These are phyloP conservation scores for Blastosporella zonata DNA, from an alignment of 1,284 basidiomycete genomes.

Conservation along the genomic window DNA sequence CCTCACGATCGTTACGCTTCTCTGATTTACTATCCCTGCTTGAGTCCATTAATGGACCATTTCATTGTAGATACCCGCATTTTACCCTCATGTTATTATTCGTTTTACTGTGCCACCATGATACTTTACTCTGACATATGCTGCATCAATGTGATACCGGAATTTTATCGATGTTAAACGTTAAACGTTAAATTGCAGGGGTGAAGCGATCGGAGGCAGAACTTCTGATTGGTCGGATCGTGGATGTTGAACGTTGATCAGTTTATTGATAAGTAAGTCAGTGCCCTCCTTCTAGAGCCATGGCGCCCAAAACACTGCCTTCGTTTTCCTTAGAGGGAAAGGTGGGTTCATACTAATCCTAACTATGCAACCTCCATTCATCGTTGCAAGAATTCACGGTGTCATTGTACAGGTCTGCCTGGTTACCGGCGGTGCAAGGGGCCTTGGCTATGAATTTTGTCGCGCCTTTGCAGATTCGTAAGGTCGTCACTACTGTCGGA, in stretches of 20 bases:
- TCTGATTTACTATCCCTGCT: conserved; percentile 29
- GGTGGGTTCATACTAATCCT: conserved; percentile 36
- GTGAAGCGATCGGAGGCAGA: no score
- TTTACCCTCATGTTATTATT: conserved; percentile 28
- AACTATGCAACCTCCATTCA: no score
- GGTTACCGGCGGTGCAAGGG: conserved; percentile 92
- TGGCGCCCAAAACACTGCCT: conserved; percentile 43
- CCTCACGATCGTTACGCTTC: conserved; percentile 32
- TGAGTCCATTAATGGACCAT: conserved; percentile 21
- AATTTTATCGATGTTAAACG: conserved; percentile 5
- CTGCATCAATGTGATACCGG: conserved; percentile 22
- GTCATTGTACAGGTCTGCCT: conserved; percentile 69
- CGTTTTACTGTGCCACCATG: conserved; percentile 19
- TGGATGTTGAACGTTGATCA: neutral
- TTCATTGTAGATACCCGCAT: conserved; percentile 40
- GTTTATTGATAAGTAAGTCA: no score
- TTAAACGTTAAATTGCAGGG: no score
- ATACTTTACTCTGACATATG: conserved; percentile 21
- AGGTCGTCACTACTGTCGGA: conserved; percentile 22
- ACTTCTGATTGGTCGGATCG: no score
- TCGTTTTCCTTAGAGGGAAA: conserved; percentile 70
- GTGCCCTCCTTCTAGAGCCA: conserved; percentile 21
- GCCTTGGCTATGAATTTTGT: conserved; percentile 87
- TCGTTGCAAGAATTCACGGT: neutral
- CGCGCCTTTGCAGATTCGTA: conserved; percentile 86